Base-by-base conservation (phyloP, 2,329 filamentous ascomycete species). In the Septoria petroselini region DNA sequence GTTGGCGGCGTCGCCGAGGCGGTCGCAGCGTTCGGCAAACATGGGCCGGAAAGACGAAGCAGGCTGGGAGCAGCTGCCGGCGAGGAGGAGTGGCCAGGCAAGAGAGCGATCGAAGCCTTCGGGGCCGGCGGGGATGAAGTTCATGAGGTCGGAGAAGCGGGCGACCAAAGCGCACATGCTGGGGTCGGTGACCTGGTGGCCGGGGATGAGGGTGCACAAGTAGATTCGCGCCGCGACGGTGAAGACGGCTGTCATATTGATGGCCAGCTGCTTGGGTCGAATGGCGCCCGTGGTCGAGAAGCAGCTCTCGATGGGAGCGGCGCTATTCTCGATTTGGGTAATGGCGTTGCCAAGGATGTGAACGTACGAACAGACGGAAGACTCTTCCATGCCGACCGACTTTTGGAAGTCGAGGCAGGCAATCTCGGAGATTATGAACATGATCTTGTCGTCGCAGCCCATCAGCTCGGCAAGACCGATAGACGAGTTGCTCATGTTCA, bases 381-480 rank as follows among this genome's bases (percentile, higher is more conserved):
- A 84, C 64, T 93, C 85, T 60, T 95, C 87, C 61, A 93, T 89
- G 61, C 86, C 87, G 53, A 86, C 82, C 31, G 77, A 74, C 76
- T 93, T 94, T 57, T 96, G 81, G 3, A 88, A 86, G 69, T 97
- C 93, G 45, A 98, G 82, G 70, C 93, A 97, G 47, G 91, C 88
- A 62, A 97, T 95, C 73, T 98, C 93, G 1, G 90, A 95, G 68
- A 98, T 95, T 62, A 97, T 78, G 70, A 95, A 97, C 90, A 98
- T 96, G 71, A 97, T 86, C 17, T 84, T 83, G 71, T 98, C 93
- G 58, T 97, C 91, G 70, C 93, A 97, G 60, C 93, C 93, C 91
- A 97, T 97, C 43, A 97, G 80, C 73, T 95, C 90, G 45, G 86
- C 84, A 30, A 98, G 79, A 8, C 93, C 93, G 7, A 88, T 86